Evolutionary conservation across 139 green algal genomes (phyloP), one percentile per base, ranked within the genome.

Genomic region (Auxenochlorella protothecoides): DNA sequence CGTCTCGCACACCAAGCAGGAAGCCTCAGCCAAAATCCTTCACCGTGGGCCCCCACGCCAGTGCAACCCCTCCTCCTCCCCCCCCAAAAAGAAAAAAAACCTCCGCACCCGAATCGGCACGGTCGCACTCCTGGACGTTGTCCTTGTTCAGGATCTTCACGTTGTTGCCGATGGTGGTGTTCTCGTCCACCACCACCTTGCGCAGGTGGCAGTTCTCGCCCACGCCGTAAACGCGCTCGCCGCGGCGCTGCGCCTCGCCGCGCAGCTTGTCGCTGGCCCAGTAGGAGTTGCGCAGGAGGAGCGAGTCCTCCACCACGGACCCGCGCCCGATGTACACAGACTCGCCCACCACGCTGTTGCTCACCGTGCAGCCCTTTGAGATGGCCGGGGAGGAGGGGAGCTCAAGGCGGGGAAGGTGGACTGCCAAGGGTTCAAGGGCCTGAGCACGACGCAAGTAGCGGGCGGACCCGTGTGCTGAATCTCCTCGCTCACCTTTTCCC

Each of bases 201-300:
- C 77, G 76, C 63, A 89, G 74, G 54, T 66, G 79, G 64, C 74
- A 85, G 16, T 82, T 83, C 3, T 74, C 16, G 53, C 84, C 85
- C 16, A 90, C 75, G 66, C 85, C 85, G 10, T 87, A 84, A 8
- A 82, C 63, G 27, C 60, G 62, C 63, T 81, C 68, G 61, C 83
- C 76, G 65, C 66, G 13, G 13, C 59, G 53, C 0, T 65, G 16
- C 3, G 76, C 73, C 53, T 66, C 65, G n/a, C 52, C 11, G 6
- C 77, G 68, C 53, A 65, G 10, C 9, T 14, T 11, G 63, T 86
- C 77, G 63, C 75, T 87, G 63, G 81, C 79, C 72, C 86, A 93
- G 63, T 79, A 79, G 68, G 90, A 81, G 65, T 84, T 86, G 68
- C 90, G 86, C 81, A 96, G 85, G n/a, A 96, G 51, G 53, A 96